These are phyloP conservation scores for Solanum peruvianum DNA, from an alignment of 257 asterid genomes.

Conservation along the genomic window DNA sequence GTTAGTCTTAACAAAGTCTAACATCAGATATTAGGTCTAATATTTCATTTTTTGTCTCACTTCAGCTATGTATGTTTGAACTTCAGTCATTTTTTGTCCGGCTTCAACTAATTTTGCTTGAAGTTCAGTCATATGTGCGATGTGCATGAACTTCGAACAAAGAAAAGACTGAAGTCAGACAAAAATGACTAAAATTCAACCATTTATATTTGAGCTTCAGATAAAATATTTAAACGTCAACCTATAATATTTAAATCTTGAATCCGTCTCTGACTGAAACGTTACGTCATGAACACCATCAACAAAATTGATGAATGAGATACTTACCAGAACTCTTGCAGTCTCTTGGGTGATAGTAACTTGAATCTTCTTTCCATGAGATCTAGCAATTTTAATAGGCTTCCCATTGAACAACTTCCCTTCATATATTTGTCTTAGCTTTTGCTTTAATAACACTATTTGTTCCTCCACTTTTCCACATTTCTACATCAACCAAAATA, in stretches of 20 bases:
- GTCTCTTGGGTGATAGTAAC: conserved; percentile 71
- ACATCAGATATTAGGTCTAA: neutral
- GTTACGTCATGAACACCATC: neutral
- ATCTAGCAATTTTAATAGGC: conserved; percentile 68
- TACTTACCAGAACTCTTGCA: conserved; percentile 51
- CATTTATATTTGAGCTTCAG: too few species aligned
- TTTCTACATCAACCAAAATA: conserved; percentile 25
- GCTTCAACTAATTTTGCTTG: neutral
- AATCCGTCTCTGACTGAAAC: neutral
- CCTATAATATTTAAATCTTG: neutral
- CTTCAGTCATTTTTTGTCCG: neutral
- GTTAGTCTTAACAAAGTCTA: neutral
- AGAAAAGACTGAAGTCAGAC: neutral
- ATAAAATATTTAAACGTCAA: neutral
- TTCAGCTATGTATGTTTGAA: neutral
- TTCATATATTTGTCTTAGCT: conserved; percentile 54
- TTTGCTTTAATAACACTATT: conserved; percentile 58
- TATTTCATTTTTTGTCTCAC: neutral
- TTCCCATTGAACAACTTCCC: conserved; percentile 78
- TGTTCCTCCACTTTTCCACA: conserved; percentile 80
- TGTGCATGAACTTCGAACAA: neutral
- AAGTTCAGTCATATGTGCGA: neutral
- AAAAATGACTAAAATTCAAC: neutral
- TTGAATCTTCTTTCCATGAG: conserved; percentile 87
- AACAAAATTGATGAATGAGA: neutral